Conservation (phyloP, 108 stramenopile species). For the Ochromonas danica region DNA sequence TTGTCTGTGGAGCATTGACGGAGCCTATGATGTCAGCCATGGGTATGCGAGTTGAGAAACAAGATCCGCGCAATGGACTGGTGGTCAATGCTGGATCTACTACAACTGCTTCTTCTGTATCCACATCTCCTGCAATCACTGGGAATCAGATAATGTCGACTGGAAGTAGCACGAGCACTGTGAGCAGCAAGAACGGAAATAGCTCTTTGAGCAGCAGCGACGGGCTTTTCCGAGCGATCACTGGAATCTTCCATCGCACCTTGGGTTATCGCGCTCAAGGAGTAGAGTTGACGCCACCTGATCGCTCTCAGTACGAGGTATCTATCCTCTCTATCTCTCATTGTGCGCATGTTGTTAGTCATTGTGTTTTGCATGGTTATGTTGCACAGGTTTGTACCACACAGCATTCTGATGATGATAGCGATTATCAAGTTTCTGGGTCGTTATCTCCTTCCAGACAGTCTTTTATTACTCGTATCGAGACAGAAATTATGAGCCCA, state of each 20-base stretch:
- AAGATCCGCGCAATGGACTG: not conserved
- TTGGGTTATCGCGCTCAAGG: no score
- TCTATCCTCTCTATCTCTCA: not conserved
- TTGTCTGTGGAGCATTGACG: slow-evolving; percentile 92
- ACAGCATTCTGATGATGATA: not conserved
- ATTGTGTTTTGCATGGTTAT: not conserved
- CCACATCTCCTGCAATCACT: not conserved
- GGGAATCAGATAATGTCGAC: not conserved
- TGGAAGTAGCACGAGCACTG: no score
- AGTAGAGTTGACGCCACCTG: no score
- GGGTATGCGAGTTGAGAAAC: slow-evolving; percentile 61
- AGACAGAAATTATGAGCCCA: slow-evolving; percentile 56
- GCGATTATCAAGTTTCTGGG: not conserved
- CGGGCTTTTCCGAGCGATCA: no score
- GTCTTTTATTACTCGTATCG: slow-evolving; percentile 21
- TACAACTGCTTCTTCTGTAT: not conserved
- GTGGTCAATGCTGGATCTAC: not conserved
- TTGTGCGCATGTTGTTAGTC: not conserved
- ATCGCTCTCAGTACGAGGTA: not conserved
- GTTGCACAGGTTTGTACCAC: not conserved
- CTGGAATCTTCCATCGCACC: no score
- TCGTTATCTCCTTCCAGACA: not conserved
- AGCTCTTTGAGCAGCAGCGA: no score
- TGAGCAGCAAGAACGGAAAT: no score
- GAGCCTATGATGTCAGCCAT: slow-evolving; percentile 72